Base-by-base conservation (phyloP, 148 eudicot species). In the Limonium bicolor region DNA sequence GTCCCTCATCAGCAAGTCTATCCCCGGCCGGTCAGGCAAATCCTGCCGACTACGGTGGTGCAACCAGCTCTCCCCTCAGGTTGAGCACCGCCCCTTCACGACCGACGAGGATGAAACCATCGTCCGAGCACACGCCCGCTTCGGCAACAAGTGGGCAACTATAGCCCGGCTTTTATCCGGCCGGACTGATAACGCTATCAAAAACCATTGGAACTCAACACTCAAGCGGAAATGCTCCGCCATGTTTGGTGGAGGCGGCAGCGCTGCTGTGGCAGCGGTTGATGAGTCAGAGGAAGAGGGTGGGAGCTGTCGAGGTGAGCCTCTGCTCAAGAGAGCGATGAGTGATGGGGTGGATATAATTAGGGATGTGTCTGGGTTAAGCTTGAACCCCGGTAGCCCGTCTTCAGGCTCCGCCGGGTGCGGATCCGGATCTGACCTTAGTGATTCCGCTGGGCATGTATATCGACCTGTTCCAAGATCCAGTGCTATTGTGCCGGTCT, bases 401-500 rank as follows among this genome's bases (percentile, higher is more conserved):
- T 48, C 52, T 0, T 67, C 72, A 12, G 85, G 86, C n/a, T 79
- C 88, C 1, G 31, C 34, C 1, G 34, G n/a, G 11, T 27, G 51
- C 27, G 34, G 34, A n/a, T 46, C 51, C 5, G 86, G 86, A 21
- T 86, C 96, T 4, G 96, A 82, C 10, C 66, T 43, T 3, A 86
- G 84, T 42, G 84, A 86, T 27, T 63, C 76, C 0, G 60, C 80
- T 20, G 34, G 69, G 6, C 68, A 53, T 39, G 58, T 74, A 3
- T 86, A 27, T 37, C 77, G 84, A 0, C 86, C 82, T 5, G 68
- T 71, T 2, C 64, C 94, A 2, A 60, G 69, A 31, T 14, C 74
- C 0, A 71, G 61, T 3, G 58, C 65, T 35, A 35, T 76, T 2
- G 45, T 30, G 29, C n/a, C n/a, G n/a, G n/a, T n/a, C n/a, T 7